Base-by-base conservation (phyloP, 257 asterid species). In the Sherardia arvensis region DNA sequence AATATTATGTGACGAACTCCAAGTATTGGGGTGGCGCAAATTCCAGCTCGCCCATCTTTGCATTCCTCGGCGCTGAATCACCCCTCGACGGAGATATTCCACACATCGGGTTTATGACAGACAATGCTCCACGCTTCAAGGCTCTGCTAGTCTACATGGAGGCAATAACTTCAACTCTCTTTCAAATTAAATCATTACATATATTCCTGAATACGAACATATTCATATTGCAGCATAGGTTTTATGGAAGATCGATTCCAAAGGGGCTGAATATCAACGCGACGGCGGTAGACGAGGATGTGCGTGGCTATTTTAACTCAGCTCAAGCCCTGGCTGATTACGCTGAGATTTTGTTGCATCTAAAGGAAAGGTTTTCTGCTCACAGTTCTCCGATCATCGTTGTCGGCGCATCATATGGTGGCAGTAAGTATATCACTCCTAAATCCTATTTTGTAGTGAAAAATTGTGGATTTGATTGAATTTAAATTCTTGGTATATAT, bases 271-370 rank as follows among this genome's bases (percentile, higher is more conserved):
- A 77, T 74, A 73, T 2, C 1, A 38, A 85, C 25, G 61, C 73
- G 61, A 86, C 84, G 4, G 7, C 80, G 79, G 56, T 66, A 8
- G 78, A 87, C 66, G 59, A 65, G 0, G 76, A 78, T 1, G 62
- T 30, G 28, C 81, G 92, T 18, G 96, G 96, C 0, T 90, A 83
- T 78, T 85, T 90, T 17, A 87, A 66, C 66, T 87, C 97, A 2
- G 95, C 88, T 64, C 95, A 87, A 75, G 96, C 96, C 26, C 11
- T 90, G 45, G 95, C 97, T 43, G 97, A 85, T 81, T 87, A 83
- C 69, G 95, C 95, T 20, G 81, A 83, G 53, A 70, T 90, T 9
- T 45, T 87, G 61, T 8, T 85, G 36, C 80, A 90, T 45, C 55
- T 90, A 5, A 90, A 79, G 76, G 5, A 76, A 15, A 20, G 68